These are phyloP conservation scores for Calonectria hongkongensis DNA, from an alignment of 2,329 filamentous ascomycete species.

Conservation along the genomic window DNA sequence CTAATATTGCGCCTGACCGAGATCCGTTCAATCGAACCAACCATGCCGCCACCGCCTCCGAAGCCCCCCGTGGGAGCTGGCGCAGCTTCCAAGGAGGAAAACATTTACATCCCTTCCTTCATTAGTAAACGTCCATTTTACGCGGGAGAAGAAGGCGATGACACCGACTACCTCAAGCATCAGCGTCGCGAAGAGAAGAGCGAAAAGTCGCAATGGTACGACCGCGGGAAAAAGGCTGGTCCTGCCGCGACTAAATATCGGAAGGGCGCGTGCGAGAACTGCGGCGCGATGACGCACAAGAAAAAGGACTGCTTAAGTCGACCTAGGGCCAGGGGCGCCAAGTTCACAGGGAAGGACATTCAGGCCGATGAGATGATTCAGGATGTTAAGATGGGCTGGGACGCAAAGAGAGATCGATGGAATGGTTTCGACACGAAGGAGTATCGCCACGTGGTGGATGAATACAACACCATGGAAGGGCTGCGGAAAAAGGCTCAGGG, in stretches of 20 bases:
- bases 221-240: conserved; percentile 88
- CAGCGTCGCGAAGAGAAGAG: conserved; percentile 81
- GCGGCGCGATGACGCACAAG: conserved; percentile 97
- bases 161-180: conserved; percentile 95
- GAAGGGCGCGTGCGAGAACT: conserved; percentile 99
- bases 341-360: conserved; percentile 94
- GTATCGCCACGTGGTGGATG: conserved; percentile 90
- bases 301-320: conserved; percentile 93
- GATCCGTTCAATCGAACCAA: conserved; percentile 46
- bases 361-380: conserved; percentile 93
- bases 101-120: conserved; percentile 98
- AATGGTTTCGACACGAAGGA: conserved; percentile 96
- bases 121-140: conserved; percentile 99
- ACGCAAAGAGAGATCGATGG: conserved; percentile 98
- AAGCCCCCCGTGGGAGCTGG: conserved; percentile 61
- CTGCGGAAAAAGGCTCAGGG: conserved; percentile 75
- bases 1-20: too few relatives aligned
- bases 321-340: conserved; percentile 91
- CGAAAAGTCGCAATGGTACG: conserved; percentile 91
- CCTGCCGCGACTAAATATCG: conserved; percentile 96
- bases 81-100: conserved; percentile 85
- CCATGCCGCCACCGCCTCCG: conserved; percentile 53
- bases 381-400: conserved; percentile 92
- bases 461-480: conserved; percentile 90
- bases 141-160: conserved; percentile 84